phyloP scores from a whole-genome alignment of 768 basidiomycete genomes.

The Paxillus ammoniavirescens region DNA sequence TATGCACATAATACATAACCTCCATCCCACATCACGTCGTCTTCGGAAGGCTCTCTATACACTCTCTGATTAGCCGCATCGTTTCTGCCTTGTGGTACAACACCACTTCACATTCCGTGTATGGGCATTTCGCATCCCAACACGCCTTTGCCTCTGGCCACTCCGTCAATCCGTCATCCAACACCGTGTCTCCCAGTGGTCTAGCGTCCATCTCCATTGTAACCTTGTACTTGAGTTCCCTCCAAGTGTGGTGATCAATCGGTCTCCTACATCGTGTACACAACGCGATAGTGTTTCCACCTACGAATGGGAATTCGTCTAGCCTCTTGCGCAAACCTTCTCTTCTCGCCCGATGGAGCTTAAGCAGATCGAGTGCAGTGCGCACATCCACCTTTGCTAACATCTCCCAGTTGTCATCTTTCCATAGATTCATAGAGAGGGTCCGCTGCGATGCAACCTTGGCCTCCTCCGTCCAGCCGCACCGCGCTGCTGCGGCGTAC shows the following conservation, averaged over 20 bases:
- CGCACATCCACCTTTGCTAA: slow-evolving; percentile 48
- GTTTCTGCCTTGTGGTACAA: slow-evolving; percentile 59
- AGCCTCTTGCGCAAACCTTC: slow-evolving; percentile 49
- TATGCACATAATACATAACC: too few relatives aligned
- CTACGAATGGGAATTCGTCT: slow-evolving; percentile 58
- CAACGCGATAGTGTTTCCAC: slow-evolving; percentile 34
- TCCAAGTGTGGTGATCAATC: slow-evolving; percentile 62
- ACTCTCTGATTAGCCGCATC: slow-evolving; percentile 51
- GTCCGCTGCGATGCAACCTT: slow-evolving; percentile 53
- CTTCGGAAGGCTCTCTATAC: slow-evolving; percentile 49
- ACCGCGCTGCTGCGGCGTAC: slow-evolving; percentile 54
- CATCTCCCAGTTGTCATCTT: slow-evolving; percentile 40
- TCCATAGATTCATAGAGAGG: slow-evolving; percentile 51
- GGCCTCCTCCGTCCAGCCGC: slow-evolving; percentile 58
- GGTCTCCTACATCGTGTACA: slow-evolving; percentile 50
- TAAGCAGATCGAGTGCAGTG: slow-evolving; percentile 53
- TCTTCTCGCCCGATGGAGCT: slow-evolving; percentile 52
- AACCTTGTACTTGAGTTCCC: slow-evolving; percentile 59
- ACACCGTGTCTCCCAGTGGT: slow-evolving; percentile 58
- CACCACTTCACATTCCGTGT: slow-evolving; percentile 41
- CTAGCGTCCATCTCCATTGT: slow-evolving; percentile 56
- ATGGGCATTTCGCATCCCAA: slow-evolving; percentile 56
- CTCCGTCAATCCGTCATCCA: slow-evolving; percentile 44
- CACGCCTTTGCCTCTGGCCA: slow-evolving; percentile 63
- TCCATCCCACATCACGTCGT: slow-evolving; percentile 21